phyloP scores from a whole-genome alignment of 75 land plant species.

The Pseudotsuga menziesii region DNA sequence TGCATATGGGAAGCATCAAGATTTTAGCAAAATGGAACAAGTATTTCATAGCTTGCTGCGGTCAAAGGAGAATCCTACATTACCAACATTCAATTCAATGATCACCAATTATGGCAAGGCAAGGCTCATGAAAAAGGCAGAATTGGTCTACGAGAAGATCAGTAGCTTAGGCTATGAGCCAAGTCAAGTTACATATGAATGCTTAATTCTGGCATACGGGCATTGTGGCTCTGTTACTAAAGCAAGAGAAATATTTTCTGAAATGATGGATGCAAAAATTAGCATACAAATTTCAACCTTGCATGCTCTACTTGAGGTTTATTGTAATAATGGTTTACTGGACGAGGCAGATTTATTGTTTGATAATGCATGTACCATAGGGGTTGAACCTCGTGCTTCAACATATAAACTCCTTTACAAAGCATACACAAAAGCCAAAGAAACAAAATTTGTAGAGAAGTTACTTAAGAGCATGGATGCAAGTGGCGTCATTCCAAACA shows the following conservation, averaged over 20 bases:
- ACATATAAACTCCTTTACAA: constrained; percentile 79
- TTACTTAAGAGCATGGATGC: constrained; percentile 56
- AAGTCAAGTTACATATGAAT: constrained; percentile 64
- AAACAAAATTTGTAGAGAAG: constrained; percentile 42
- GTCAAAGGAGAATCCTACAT: constrained; percentile 65
- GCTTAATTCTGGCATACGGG: constrained; percentile 71
- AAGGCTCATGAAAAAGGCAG: constrained; percentile 66
- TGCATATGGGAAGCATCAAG: constrained; percentile 76
- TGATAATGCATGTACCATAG: constrained; percentile 29
- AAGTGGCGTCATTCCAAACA: constrained; percentile 62
- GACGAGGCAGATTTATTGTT: constrained; percentile 71
- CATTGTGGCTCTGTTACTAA: constrained; percentile 52
- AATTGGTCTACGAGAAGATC: constrained; percentile 49
- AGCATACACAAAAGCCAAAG: constrained; percentile 57
- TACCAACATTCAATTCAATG: constrained; percentile 84
- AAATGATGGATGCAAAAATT: constrained; percentile 34
- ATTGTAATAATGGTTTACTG: constrained; percentile 55
- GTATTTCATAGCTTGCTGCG: constrained; percentile 70
- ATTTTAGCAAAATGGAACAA: constrained; percentile 88
- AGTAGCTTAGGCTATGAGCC: constrained; percentile 51
- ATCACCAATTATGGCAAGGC: constrained; percentile 89
- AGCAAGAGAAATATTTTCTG: constrained; percentile 61
- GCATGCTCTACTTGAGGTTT: constrained; percentile 77
- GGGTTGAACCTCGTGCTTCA: constrained; percentile 41
- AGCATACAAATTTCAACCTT: constrained; percentile 61